phyloP scores from a whole-genome alignment of 2,329 filamentous ascomycete species.

The Epichloe baconii region DNA sequence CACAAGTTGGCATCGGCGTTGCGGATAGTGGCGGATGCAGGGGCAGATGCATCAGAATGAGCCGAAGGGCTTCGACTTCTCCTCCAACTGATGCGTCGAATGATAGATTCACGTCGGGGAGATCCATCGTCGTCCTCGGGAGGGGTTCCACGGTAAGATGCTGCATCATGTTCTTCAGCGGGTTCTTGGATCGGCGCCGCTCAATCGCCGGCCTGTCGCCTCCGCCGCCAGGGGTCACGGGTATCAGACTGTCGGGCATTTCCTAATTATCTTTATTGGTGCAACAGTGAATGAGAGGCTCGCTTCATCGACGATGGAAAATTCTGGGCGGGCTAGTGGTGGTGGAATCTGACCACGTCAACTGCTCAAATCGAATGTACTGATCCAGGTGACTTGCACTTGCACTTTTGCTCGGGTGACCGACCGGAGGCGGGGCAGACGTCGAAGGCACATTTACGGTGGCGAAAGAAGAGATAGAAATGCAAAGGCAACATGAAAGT shows the following conservation, averaged over 20 bases:
- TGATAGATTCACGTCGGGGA: conserved; percentile 18
- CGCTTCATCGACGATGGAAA: not conserved
- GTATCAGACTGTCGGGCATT: conserved; percentile 18
- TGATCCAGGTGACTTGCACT: too few relatives aligned
- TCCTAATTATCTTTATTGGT: not conserved
- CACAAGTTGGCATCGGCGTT: conserved; percentile 19
- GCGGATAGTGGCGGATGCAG: conserved; percentile 11
- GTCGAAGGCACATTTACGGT: not conserved
- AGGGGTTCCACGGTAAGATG: conserved; percentile 22
- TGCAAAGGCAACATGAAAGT: not conserved
- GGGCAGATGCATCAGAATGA: conserved; percentile 16
- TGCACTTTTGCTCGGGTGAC: too few relatives aligned
- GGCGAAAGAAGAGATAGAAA: not conserved
- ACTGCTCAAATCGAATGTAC: too few relatives aligned
- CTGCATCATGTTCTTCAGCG: conserved; percentile 24
- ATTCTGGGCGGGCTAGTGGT: not conserved
- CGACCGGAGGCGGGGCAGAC: not conserved
- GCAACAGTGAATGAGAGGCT: not conserved
- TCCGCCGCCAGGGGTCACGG: conserved; percentile 10
- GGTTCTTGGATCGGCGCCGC: conserved; percentile 22
- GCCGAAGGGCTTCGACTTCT: conserved; percentile 23
- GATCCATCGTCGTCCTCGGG: conserved; percentile 15
- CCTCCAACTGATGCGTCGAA: conserved; percentile 23
- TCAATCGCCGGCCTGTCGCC: conserved; percentile 13
- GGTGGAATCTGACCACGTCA: too few relatives aligned